phyloP scores from a whole-genome alignment of 371 early-diverging fungal species.

The Mortierella sp. region DNA sequence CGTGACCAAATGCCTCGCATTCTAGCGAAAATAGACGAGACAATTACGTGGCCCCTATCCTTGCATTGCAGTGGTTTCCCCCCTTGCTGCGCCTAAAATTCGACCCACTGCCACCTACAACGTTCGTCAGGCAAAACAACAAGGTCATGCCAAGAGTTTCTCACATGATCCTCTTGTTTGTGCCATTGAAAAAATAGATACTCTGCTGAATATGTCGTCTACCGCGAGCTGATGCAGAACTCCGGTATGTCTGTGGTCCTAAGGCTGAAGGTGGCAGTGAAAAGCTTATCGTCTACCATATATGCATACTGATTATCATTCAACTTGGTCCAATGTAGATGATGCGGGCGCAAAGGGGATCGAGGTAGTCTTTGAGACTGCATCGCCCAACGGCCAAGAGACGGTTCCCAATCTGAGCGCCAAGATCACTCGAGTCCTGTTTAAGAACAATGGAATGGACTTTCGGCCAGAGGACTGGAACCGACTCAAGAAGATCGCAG shows the following conservation, averaged over 20 bases:
- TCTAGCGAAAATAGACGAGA: background rate
- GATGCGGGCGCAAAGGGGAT: constrained; percentile 75
- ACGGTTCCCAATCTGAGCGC: constrained; percentile 60
- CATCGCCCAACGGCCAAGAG: constrained; percentile 57
- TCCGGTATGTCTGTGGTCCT: constrained; percentile 58
- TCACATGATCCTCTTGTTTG: background rate
- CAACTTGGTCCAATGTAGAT: constrained; percentile 51
- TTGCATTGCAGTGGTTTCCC: background rate
- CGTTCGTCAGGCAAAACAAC: background rate
- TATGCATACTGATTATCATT: background rate
- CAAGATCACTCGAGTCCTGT: constrained; percentile 74
- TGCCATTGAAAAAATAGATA: constrained; percentile 55
- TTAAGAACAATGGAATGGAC: constrained; percentile 89
- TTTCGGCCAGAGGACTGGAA: constrained; percentile 91
- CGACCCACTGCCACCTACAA: background rate
- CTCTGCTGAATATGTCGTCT: constrained; percentile 84
- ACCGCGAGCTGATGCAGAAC: constrained; percentile 87
- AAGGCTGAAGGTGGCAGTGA: background rate
- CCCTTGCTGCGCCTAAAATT: background rate
- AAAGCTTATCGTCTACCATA: background rate
- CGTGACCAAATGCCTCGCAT: constrained; percentile 7
- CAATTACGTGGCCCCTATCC: constrained; percentile 14
- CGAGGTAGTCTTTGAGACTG: constrained; percentile 69
- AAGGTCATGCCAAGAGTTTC: background rate
- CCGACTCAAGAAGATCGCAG: constrained; percentile 88